Evolutionary conservation across 345 rosid species (phyloP), one percentile per base, ranked within the genome.

Genomic region (Chamaenerion angustifolium): DNA sequence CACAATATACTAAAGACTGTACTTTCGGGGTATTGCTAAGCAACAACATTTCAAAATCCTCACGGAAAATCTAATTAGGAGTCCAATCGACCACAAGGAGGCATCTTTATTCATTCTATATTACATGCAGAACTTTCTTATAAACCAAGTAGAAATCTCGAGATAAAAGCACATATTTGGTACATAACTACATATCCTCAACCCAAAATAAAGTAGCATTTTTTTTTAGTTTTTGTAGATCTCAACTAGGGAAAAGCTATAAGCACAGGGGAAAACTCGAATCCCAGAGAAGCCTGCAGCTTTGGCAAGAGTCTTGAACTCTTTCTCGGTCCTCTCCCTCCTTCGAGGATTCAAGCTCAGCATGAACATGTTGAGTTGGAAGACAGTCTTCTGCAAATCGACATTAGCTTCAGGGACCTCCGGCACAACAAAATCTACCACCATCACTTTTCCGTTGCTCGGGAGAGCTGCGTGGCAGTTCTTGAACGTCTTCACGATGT

Each of bases 211-310:
- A 12, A 35, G 41, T 40, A 47, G 10, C 15, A 37, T 54, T 21
- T 21, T 21, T n/a, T 44, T 52, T 49, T 42, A 12, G 11, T 3
- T 64, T 57, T 79, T 79, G 52, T 61, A 41, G 16, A 71, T 64
- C 60, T 72, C 82, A 12, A 73, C 44, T 16, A 65, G 55, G n/a
- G 77, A 76, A 60, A 71, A 76, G 54, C 64, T n/a, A 61, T 42
- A 68, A 53, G 65, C 61, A 52, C 40, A 43, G 35, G 58, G 49
- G 10, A 77, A 49, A 16, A 74, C 71, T 56, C 50, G 64, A 31
- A 77, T 56, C 12, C 59, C 68, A 42, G 75, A 67, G 45, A 85
- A 85, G 5, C 87, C 78, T 10, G 83, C 71, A 12, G 25, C 71
- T 25, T 51, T 68, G 2, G 74, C 80, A 54, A 76, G 55, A 12